A percentile compares a stretch with the other conserved stretches of the same genome.
Evolutionary conservation across 108 stramenopile genomes (phyloP).

Genomic region (Stephanodiscus triporus): DNA sequence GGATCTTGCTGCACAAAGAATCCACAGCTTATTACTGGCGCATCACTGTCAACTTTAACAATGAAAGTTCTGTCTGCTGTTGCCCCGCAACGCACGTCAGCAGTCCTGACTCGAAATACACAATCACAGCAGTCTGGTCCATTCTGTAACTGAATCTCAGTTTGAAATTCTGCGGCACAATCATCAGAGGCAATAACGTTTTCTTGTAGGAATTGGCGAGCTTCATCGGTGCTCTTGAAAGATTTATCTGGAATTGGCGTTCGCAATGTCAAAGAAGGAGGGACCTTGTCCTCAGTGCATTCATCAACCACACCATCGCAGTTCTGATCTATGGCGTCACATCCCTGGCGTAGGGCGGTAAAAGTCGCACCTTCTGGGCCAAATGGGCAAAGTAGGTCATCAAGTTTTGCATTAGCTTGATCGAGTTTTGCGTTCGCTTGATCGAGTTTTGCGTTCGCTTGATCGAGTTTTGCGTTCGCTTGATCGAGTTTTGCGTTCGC

Average conservation of each 20-base stretch:
- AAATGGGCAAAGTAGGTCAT: no score
- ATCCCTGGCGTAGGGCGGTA: slow-evolving; percentile 10
- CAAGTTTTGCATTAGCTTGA: no score
- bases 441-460: no score
- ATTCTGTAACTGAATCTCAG: background rate
- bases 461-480: no score
- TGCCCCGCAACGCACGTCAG: background rate
- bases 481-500: no score
- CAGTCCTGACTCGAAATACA: background rate
- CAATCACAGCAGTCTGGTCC: background rate
- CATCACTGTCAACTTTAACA: background rate
- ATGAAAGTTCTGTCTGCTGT: background rate
- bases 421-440: no score
- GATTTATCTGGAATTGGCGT: background rate
- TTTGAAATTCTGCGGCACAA: background rate
- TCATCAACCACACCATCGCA: slow-evolving; percentile 17
- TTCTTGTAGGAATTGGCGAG: background rate
- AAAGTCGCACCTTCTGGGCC: no score
- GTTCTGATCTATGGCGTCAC: slow-evolving; percentile 21
- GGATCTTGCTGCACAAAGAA: slow-evolving; percentile 1
- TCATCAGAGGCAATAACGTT: slow-evolving; percentile 15
- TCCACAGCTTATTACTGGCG: slow-evolving; percentile 3
- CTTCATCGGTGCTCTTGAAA: background rate
- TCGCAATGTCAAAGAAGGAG: slow-evolving; percentile 8
- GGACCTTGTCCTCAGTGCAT: slow-evolving; percentile 15